Evolutionary conservation across 305 asterid species (phyloP), one percentile per base, ranked within the genome.

Genomic region (Plantago coronopus): DNA sequence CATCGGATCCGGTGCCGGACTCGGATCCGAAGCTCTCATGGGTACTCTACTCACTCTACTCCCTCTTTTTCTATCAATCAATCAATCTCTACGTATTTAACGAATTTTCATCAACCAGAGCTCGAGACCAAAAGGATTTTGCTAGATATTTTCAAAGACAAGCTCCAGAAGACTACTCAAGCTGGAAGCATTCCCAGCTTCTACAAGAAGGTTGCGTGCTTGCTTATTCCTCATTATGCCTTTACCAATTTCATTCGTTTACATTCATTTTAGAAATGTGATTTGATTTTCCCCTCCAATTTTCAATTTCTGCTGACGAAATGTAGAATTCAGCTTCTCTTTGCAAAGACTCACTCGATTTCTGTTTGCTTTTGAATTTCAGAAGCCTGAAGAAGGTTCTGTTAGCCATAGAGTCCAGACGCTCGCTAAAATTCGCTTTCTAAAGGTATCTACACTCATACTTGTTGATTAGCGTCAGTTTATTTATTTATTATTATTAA

Each of bases 321-420:
- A 27, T 3, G 34, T 8, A 27, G 34, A 27, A 27, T 27, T 27
- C 34, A 51, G 22, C 20, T 37, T 40, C n/a, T n/a, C n/a, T n/a
- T n/a, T n/a, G n/a, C n/a, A n/a, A n/a, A n/a, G n/a, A n/a, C n/a
- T n/a, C n/a, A n/a, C n/a, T n/a, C n/a, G n/a, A n/a, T 48, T 45
- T 63, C 65, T 18, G 59, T 42, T 70, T 66, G 64, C 18, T 54
- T 71, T 21, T 57, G 59, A 56, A 64, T 68, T 74, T 75, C 83
- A 94, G 97, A 94, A 94, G 81, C 95, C 97, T 25, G 99, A 90
- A 72, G 99, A 94, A 69, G 99, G 97, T 67, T 94, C 99, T 59
- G 86, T 94, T 72, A 94, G 95, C 74, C 91, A 87, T 61, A 85
- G 99, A 74, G 99, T 94, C 55, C 97, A 94, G 80, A 84, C 95